Base-by-base conservation (phyloP, 257 asterid genomes). In the Nicotiana knightiana region DNA sequence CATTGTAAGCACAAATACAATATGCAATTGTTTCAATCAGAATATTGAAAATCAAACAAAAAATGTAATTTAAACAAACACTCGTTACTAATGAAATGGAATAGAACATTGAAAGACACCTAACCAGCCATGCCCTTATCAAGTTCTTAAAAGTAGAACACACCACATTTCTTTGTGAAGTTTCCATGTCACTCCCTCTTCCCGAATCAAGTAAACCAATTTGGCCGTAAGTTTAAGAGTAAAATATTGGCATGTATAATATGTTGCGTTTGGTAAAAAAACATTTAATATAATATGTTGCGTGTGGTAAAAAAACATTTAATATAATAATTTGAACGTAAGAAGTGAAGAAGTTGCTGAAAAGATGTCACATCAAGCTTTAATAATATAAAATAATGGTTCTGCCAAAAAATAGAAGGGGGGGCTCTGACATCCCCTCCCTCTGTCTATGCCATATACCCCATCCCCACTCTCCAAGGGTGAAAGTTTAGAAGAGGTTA, bases 1-100 rank as follows among this genome's bases (percentile, higher is more conserved):
- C 63, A 37, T 7, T 28, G 82, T 86, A 76, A 92, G 85, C 73
- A 84, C 76, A 64, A 67, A 81, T 81, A 61, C 66, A 77, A 3
- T 5, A 73, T 51, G 79, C 39, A 51, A 26, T 73, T 73, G 46
- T 51, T 73, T 61, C 33, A 51, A 73, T 73, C 79, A 73, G 79
- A 73, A 48, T 26, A 73, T 51, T 48, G 79, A 48, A 24, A 73
- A 51, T 26, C 63, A 51, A 71, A 16, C 15, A 26, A 35, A 73
- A 12, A 73, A 3, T 48, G 62, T 51, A 73, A 26, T 71, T 43
- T 6, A 65, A 46, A 68, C 46, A 48, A 24, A 15, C 39, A 73
- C 1, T 13, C 0, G 2, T 73, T 48, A 13, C 43, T 26, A 73
- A 71, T 24, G 62, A 73, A 28, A 15, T 15, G 15, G 62, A 73